Evolutionary conservation across 805 yeast genomes (phyloP).

Genomic region (Barnettozyma californica): DNA sequence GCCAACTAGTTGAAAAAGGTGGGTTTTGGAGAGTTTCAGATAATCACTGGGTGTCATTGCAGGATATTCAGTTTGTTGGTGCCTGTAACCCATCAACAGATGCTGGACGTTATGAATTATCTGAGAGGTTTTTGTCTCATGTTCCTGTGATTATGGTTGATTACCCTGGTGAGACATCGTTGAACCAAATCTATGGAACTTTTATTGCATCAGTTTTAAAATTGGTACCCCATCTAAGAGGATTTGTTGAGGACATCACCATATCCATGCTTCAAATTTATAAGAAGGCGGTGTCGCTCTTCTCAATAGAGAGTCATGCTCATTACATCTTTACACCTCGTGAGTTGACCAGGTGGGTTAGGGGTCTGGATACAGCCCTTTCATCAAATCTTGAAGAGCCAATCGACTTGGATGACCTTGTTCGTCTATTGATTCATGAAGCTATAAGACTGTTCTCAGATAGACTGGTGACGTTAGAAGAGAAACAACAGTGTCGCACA

Average conservation of each 20-base stretch:
- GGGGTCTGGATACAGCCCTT: slow-evolving; percentile 60
- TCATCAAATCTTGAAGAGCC: slow-evolving; percentile 25
- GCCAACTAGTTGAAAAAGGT: slow-evolving; percentile 64
- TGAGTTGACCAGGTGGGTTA: slow-evolving; percentile 82
- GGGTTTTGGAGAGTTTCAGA: slow-evolving; percentile 74
- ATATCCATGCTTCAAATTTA: slow-evolving; percentile 66
- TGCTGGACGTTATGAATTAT: slow-evolving; percentile 59
- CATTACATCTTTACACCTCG: slow-evolving; percentile 85
- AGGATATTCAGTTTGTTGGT: slow-evolving; percentile 78
- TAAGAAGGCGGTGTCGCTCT: slow-evolving; percentile 33
- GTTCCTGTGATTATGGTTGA: slow-evolving; percentile 65
- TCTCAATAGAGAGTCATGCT: slow-evolving; percentile 35
- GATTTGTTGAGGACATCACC: slow-evolving; percentile 48
- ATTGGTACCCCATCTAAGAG: slow-evolving; percentile 53
- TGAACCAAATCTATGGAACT: slow-evolving; percentile 60
- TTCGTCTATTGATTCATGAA: slow-evolving; percentile 77
- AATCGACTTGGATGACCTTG: slow-evolving; percentile 37
- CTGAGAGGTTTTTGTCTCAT: slow-evolving; percentile 62
- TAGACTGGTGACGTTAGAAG: slow-evolving; percentile 45
- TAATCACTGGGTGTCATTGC: slow-evolving; percentile 59
- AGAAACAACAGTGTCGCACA: slow-evolving; percentile 44
- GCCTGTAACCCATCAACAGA: slow-evolving; percentile 91
- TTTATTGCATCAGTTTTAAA: slow-evolving; percentile 54
- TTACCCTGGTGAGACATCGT: slow-evolving; percentile 63
- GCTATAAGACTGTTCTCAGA: slow-evolving; percentile 75